Percentiles rank a stretch among this genome's conserved stretches.
Evolutionary conservation across 768 basidiomycete species (phyloP).

Genomic region (Trametes gibbosa): DNA sequence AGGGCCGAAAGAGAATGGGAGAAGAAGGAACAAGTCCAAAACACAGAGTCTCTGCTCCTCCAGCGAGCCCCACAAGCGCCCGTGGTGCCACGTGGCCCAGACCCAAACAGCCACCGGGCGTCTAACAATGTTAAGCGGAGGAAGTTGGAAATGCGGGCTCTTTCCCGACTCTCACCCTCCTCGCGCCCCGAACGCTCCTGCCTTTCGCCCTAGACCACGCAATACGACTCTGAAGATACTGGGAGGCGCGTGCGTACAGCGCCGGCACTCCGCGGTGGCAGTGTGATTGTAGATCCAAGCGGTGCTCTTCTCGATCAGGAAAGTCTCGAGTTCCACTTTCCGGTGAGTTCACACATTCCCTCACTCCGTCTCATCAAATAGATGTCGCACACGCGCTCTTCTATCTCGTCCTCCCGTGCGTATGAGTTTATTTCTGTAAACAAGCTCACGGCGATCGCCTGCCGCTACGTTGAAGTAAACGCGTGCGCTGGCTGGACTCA

Average conservation of each 20-base stretch:
- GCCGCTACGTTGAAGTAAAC: background rate
- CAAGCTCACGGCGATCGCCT: too few species aligned
- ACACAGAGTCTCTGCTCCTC: background rate
- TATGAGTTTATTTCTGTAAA: too few species aligned
- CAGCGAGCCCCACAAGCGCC: background rate
- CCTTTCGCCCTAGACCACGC: background rate
- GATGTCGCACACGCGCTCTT: background rate
- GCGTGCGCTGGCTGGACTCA: too few species aligned
- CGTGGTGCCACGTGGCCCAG: background rate
- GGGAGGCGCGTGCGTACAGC: background rate
- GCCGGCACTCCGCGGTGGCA: background rate
- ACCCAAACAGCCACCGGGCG: background rate
- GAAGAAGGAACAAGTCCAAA: background rate
- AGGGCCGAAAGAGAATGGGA: background rate
- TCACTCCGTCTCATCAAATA: background rate
- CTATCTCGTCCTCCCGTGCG: background rate
- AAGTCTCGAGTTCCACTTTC: background rate
- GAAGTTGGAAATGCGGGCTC: background rate
- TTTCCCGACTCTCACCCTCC: background rate
- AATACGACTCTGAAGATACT: background rate
- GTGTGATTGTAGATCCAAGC: constrained; percentile 15
- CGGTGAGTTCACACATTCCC: constrained; percentile 4
- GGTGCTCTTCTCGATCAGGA: constrained; percentile 6
- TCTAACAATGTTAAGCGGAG: background rate
- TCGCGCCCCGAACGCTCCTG: background rate